A percentile compares a stretch with the other conserved stretches of the same genome.
These are phyloP conservation scores for Alloteropsis semialata DNA, from an alignment of 176 grass and related monocot species.

Conservation along the genomic window DNA sequence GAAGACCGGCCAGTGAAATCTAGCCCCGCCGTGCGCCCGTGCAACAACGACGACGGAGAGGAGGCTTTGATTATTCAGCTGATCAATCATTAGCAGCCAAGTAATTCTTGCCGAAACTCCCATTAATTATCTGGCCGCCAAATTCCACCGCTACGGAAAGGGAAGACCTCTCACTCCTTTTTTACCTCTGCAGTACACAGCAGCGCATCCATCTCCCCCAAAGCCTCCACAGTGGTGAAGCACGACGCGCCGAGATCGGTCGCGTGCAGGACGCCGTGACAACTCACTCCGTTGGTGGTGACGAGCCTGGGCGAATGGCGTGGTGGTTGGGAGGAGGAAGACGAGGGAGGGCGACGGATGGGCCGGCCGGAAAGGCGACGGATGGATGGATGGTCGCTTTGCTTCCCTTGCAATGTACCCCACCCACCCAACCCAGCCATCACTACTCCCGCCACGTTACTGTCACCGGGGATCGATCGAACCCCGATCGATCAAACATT, in stretches of 20 bases:
- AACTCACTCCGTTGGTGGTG: neutral
- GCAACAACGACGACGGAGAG: neutral
- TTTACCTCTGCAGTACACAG: slow-evolving; percentile 16
- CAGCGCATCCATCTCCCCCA: neutral
- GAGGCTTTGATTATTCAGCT: neutral
- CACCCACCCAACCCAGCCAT: slow-evolving; percentile 36
- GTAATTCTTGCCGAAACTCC: neutral
- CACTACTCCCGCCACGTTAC: slow-evolving; percentile 36
- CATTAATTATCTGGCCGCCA: neutral
- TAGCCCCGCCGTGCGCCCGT: neutral
- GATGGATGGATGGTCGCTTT: slow-evolving; percentile 43
- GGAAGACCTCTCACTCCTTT: neutral
- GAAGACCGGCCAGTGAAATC: neutral
- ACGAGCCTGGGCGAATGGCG: neutral
- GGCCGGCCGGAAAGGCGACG: neutral
- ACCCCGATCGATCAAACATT: slow-evolving; percentile 29
- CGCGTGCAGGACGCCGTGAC: neutral
- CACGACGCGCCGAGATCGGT: neutral
- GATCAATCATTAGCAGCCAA: neutral
- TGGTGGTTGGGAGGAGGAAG: slow-evolving; percentile 26
- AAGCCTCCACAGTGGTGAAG: neutral
- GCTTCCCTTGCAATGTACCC: slow-evolving; percentile 68
- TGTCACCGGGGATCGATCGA: neutral
- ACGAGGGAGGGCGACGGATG: neutral
- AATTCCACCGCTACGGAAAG: neutral